A percentile compares a stretch with the other conserved stretches of the same genome.
Evolutionary conservation across 2,329 filamentous ascomycete species (phyloP).

Genomic region (Thielaviopsis ethacetica): DNA sequence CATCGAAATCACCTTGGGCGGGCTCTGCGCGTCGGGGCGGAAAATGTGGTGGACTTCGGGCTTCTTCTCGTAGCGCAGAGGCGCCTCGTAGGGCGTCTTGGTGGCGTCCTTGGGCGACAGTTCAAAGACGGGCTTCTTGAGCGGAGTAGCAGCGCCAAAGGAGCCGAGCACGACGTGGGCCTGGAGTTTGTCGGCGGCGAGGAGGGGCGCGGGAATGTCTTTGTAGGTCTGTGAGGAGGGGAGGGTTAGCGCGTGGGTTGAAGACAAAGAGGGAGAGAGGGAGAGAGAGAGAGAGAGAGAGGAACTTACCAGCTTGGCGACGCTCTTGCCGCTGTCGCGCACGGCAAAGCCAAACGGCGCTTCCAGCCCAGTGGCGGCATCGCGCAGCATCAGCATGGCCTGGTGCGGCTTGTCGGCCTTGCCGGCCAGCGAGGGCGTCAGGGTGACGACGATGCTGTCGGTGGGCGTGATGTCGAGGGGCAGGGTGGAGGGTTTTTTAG

Average conservation of each 20-base stretch:
- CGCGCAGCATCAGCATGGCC: conserved; percentile 72
- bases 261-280: neutral
- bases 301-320: conserved; percentile 61
- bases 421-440: conserved; percentile 68
- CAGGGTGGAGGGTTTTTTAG: conserved; percentile 32
- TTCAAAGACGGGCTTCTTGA: conserved; percentile 56
- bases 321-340: conserved; percentile 77
- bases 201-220: conserved; percentile 73
- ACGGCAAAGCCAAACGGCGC: conserved; percentile 70
- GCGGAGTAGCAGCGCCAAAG: conserved; percentile 57
- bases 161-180: conserved; percentile 77
- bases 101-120: conserved; percentile 50
- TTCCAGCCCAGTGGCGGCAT: conserved; percentile 61
- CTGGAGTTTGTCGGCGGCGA: conserved; percentile 49
- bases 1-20: conserved; percentile 62
- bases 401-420: conserved; percentile 74
- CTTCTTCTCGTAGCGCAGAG: conserved; percentile 69
- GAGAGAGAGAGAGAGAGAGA: neutral
- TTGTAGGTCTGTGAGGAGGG: conserved; percentile 52
- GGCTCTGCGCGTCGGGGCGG: conserved; percentile 61
- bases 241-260: neutral
- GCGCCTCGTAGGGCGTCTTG: conserved; percentile 45
- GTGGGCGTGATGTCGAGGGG: conserved; percentile 46
- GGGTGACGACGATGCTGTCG: conserved; percentile 64
- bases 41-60: conserved; percentile 86